Evolutionary conservation across 2,329 filamentous ascomycete genomes (phyloP), one percentile per base, ranked within the genome.

Genomic region (Colletotrichum cereale): DNA sequence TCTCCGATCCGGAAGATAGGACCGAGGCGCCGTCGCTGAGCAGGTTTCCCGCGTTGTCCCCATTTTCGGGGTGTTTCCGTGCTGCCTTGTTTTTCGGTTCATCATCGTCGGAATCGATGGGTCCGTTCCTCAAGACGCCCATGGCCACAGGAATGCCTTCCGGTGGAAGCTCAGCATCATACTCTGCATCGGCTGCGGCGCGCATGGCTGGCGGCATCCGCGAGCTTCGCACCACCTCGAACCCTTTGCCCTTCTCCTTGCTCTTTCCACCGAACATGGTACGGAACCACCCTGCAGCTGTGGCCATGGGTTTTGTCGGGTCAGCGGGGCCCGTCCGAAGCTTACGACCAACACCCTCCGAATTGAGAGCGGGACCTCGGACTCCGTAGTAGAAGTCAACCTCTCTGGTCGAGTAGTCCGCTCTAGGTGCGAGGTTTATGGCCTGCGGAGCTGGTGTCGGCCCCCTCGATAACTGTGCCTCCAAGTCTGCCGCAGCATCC

Each of bases 301-400:
- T 96, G 2, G 94, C 93, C 26, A 97, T 93, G 0, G 95, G 94
- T 0, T 95, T 94, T 47, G 95, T 97, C 0, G 96, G 96, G 83
- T 99, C 96, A 11, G 95, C 95, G 2, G 96, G 96, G 0, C 96
- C 96, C 5, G 96, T 99, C 77, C 96, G 96, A 62, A 98, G 86
- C 79, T 93, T 96, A 61, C 96, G 89, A 26, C 93, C 94, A 0
- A 93, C 92, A 3, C 90, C 90, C 72, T 94, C 93, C 1, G 94
- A 93, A 75, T 92, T 95, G 16, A 98, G 84, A 1, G 96, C 94
- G 26, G 95, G 94, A 0, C 96, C 96, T 42, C 96, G 90, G 24
- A 97, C 93, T 12, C 95, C 93, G 77, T 99, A 98, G 82, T 98
- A 98, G 77, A 97, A 97, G 80, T 99, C 96, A 0, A 97, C 94